phyloP scores from a whole-genome alignment of 768 basidiomycete species.

The button mushroom (Agaricus bisporus) region DNA sequence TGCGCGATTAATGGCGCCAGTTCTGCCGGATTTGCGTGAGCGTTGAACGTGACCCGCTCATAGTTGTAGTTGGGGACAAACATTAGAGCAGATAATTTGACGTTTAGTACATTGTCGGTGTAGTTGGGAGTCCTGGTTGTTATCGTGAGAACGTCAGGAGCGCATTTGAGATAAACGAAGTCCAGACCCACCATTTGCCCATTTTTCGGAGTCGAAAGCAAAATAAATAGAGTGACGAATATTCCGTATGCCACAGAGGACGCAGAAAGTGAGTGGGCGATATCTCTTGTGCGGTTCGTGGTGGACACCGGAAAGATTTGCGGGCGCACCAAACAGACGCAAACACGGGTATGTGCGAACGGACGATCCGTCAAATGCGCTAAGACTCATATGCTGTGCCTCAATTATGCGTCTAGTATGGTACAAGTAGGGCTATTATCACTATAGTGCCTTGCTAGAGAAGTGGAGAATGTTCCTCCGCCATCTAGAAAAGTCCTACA shows the following conservation, averaged over 20 bases:
- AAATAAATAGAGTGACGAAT: slow-evolving; percentile 16
- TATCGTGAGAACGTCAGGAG: slow-evolving; percentile 14
- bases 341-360: slow-evolving; percentile 21
- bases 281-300: slow-evolving; percentile 21
- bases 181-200: slow-evolving; percentile 61
- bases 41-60: background rate
- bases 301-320: slow-evolving; percentile 21
- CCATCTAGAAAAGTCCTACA: too few relatives aligned
- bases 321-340: slow-evolving; percentile 24
- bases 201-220: slow-evolving; percentile 31
- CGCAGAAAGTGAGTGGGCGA: background rate
- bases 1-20: slow-evolving; percentile 66
- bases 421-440: too few relatives aligned
- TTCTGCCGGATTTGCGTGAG: slow-evolving; percentile 30
- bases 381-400: background rate
- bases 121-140: slow-evolving; percentile 60
- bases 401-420: too few relatives aligned
- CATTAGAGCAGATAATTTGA: slow-evolving; percentile 76
- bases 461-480: too few relatives aligned
- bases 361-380: slow-evolving; percentile 11
- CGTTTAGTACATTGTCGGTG: slow-evolving; percentile 64
- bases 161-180: slow-evolving; percentile 10
- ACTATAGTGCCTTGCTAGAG: too few relatives aligned
- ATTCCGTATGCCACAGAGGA: slow-evolving; percentile 9
- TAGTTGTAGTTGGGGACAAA: slow-evolving; percentile 32